Evolutionary conservation across 139 green algal species (phyloP).

Genomic region (Tetradesmus obliquus): DNA sequence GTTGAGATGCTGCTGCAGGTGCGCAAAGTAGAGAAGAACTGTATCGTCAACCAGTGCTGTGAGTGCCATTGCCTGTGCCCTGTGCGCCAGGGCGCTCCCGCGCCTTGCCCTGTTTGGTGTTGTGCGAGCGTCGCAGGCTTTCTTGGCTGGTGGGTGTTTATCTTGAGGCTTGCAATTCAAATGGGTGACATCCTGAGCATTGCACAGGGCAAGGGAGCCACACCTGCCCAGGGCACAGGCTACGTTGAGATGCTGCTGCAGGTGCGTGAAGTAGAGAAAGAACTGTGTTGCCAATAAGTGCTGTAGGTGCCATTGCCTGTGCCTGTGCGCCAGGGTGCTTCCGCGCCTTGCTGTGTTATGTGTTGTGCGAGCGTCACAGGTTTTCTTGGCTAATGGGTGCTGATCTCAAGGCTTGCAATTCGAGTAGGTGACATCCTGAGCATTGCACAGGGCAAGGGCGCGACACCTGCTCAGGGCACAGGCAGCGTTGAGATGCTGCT

Average conservation of each 20-base stretch:
- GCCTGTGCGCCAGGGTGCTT: conserved; percentile 12
- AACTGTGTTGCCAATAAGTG: too few relatives aligned
- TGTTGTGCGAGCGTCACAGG: not conserved
- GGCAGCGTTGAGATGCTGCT: conserved; percentile 44
- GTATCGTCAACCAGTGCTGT: not conserved
- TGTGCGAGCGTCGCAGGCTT: not conserved
- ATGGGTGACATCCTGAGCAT: conserved; percentile 66
- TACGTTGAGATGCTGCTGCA: conserved; percentile 47
- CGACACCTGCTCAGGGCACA: conserved; percentile 2
- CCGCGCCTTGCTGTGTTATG: not conserved
- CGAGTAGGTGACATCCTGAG: conserved; percentile 63
- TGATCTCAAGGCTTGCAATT: too few relatives aligned
- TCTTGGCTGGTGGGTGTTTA: not conserved
- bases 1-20: conserved; percentile 43
- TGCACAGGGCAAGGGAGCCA: conserved; percentile 40
- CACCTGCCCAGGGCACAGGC: not conserved
- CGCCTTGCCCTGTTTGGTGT: not conserved
- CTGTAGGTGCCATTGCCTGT: not conserved
- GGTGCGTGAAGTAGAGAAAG: conserved; percentile 17
- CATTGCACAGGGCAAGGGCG: conserved; percentile 44
- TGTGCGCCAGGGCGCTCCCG: not conserved
- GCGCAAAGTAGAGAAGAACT: not conserved
- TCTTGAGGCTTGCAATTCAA: too few relatives aligned
- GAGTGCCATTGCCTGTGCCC: not conserved
- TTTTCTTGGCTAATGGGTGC: too few relatives aligned